Evolutionary conservation across 2,329 filamentous ascomycete species (phyloP).

Genomic region (Plenodomus tracheiphilus): DNA sequence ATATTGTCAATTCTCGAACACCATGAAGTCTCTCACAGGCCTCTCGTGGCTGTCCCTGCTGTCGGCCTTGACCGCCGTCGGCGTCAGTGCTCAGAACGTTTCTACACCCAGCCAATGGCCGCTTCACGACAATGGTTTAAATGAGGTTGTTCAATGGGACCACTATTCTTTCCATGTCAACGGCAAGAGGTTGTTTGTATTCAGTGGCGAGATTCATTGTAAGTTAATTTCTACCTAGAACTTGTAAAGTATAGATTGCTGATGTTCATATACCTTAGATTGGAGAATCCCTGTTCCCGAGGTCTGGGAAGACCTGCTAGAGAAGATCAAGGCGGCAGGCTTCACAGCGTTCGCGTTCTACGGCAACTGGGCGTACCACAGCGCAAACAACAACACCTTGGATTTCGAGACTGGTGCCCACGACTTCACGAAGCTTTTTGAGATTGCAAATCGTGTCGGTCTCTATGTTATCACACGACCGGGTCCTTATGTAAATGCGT

Average conservation of each 20-base stretch:
- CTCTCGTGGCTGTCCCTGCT: conserved; percentile 30
- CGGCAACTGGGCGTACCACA: conserved; percentile 55
- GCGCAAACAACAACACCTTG: conserved; percentile 48
- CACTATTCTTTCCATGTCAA: conserved; percentile 58
- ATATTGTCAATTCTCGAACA: conserved; percentile 13
- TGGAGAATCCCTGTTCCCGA: conserved; percentile 54
- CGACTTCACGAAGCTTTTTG: conserved; percentile 57
- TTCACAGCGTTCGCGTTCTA: conserved; percentile 56
- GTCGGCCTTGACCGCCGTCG: conserved; percentile 17
- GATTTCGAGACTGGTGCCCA: conserved; percentile 59
- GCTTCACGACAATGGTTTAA: conserved; percentile 54
- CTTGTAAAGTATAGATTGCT: too few species aligned
- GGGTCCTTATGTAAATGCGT: conserved; percentile 66
- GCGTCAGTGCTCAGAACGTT: conserved; percentile 28
- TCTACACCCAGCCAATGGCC: conserved; percentile 47
- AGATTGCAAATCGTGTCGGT: conserved; percentile 58
- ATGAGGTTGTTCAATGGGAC: conserved; percentile 57
- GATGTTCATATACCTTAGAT: too few species aligned
- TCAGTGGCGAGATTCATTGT: conserved; percentile 58
- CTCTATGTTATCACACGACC: conserved; percentile 61
- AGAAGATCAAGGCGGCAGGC: conserved; percentile 57
- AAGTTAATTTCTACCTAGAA: too few species aligned
- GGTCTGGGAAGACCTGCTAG: conserved; percentile 55
- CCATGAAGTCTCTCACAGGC: conserved; percentile 23
- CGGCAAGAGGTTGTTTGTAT: conserved; percentile 56